Base-by-base conservation (phyloP, 2,329 filamentous ascomycete species). In the Shiraia bambusicola region DNA sequence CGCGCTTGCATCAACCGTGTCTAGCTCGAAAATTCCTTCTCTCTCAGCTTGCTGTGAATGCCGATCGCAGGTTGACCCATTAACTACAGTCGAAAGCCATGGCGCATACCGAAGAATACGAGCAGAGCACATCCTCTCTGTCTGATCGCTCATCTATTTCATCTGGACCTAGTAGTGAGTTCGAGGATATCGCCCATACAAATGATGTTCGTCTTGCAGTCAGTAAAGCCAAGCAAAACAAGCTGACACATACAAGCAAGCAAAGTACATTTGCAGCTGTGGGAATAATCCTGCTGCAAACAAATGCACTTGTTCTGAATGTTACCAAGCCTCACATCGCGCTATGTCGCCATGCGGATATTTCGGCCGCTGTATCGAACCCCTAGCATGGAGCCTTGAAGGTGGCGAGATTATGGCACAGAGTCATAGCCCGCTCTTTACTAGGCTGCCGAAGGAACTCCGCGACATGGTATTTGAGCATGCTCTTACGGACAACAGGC, bases 331-430 rank as follows among this genome's bases (percentile, higher is more conserved):
- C 12, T 36, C 39, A 12, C 41, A 35, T 11, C 28, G 35, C 14
- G 26, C 19, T 30, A 31, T 38, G 19, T 44, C 41, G 11, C 35
- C 35, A 4, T 44, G 41, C 10, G 30, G 13, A n/a, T 44, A 44
- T 26, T 34, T 34, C 22, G 41, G 41, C 13, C 29, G 35, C 14
- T 48, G 39, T 29, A 34, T 40, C 5, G 49, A 56, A 15, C 54
- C 54, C 2, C 44, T 56, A 3, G 54, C 54, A 13, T 58, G 52
- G 54, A 52, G 41, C 4, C 33, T 56, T 1, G 32, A 43, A 1
- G 9, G 38, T 6, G 28, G 30, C 6, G 13, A 28, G 2, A 15
- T 44, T 6, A 24, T 33, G 4, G 16, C 34, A 4, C 54, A 60
- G 8, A 33, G 28, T 16, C 40, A 37, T 7, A 49, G 40, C 19